These are phyloP conservation scores for Neurospora sp. DNA, from an alignment of 495 filamentous ascomycete species.

Conservation along the genomic window DNA sequence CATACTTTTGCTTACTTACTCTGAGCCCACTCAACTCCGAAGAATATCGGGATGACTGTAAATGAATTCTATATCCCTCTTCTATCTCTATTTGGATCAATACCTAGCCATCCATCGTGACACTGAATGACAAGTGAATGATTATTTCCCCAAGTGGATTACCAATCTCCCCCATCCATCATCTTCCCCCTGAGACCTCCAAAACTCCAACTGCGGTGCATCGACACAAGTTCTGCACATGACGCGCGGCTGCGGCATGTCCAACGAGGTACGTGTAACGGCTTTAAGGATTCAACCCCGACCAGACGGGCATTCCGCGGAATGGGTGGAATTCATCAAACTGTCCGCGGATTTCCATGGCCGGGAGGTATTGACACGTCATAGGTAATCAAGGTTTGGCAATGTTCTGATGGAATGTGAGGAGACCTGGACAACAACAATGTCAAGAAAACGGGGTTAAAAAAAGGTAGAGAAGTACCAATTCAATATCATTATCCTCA, in stretches of 20 bases:
- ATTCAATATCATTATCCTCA: background rate
- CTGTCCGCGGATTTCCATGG: background rate
- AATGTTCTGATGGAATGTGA: background rate
- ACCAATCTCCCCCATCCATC: background rate
- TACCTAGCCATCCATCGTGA: no score
- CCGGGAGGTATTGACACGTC: background rate
- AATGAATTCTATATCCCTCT: background rate
- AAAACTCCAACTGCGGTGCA: background rate
- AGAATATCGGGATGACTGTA: background rate
- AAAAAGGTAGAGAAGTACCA: no score
- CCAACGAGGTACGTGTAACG: background rate
- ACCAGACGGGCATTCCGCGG: background rate
- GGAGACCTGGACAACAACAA: background rate
- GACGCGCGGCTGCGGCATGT: background rate
- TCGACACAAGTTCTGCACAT: background rate
- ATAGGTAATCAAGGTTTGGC: background rate
- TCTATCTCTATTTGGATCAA: background rate
- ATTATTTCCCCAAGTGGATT: background rate
- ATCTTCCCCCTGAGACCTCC: background rate
- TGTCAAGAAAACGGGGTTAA: no score
- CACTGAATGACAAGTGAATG: background rate
- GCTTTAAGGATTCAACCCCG: background rate
- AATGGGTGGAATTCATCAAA: background rate
- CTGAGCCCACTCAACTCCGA: background rate
- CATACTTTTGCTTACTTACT: background rate